phyloP scores from a whole-genome alignment of 371 early-diverging fungal species.

The Mortierella sp. region DNA sequence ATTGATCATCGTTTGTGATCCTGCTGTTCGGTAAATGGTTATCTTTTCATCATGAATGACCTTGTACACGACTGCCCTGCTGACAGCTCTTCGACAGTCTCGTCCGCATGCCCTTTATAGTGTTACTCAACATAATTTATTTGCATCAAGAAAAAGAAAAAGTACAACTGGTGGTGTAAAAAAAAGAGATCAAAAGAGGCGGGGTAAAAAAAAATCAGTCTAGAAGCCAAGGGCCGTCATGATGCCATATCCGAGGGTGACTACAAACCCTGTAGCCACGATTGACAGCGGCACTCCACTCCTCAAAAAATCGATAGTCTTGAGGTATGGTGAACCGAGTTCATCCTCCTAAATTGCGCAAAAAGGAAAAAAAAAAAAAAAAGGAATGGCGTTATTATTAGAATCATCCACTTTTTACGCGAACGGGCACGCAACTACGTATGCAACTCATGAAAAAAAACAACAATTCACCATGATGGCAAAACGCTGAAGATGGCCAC shows the following conservation, averaged over 20 bases:
- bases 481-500: not conserved
- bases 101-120: too few species aligned
- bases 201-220: not conserved
- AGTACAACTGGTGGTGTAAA: too few species aligned
- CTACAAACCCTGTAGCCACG: not conserved
- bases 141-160: not conserved
- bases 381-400: not conserved
- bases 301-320: conserved; percentile 80
- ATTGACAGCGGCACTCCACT: not conserved
- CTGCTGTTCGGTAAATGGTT: too few species aligned
- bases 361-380: conserved; percentile 33
- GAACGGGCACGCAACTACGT: not conserved
- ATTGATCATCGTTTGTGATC: too few species aligned
- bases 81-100: too few species aligned
- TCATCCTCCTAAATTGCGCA: conserved; percentile 84
- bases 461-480: not conserved
- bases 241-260: not conserved
- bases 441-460: not conserved
- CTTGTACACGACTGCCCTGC: too few species aligned
- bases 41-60: too few species aligned
- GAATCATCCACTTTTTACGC: not conserved
- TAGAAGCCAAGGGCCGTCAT: not conserved
- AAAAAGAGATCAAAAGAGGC: not conserved
- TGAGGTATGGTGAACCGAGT: conserved; percentile 89
- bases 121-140: not conserved